phyloP scores from a whole-genome alignment of 345 rosid species.

The Excoecaria agallocha region DNA sequence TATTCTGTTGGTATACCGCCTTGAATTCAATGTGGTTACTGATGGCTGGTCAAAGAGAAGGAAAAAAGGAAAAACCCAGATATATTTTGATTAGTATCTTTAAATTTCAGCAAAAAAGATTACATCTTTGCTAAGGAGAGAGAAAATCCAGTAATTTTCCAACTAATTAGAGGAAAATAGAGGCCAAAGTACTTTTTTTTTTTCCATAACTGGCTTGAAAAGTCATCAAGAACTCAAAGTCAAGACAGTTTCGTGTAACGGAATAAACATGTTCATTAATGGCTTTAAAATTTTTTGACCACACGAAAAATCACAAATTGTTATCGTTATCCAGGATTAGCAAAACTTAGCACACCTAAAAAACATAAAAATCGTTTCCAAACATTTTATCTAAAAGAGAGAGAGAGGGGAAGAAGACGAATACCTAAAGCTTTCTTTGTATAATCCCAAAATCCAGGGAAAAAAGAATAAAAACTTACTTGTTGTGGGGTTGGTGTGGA shows the following conservation, averaged over 20 bases:
- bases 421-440: neutral
- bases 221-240: constrained; percentile 15
- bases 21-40: constrained; percentile 66
- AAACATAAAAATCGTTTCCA: neutral
- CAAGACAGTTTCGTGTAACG: constrained; percentile 17
- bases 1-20: constrained; percentile 74
- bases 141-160: neutral
- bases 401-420: neutral
- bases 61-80: neutral
- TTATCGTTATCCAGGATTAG: neutral
- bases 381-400: neutral
- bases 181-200: neutral
- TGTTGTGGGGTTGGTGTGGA: constrained; percentile 80
- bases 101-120: constrained; percentile 7
- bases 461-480: constrained; percentile 35
- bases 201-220: constrained; percentile 1
- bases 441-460: neutral
- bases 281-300: neutral
- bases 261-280: constrained; percentile 15
- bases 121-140: neutral
- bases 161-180: neutral
- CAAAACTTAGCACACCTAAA: neutral
- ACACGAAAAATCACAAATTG: neutral
- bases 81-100: constrained; percentile 2
- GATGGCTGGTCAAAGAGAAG: constrained; percentile 40